Evolutionary conservation across 2,329 filamentous ascomycete species (phyloP).

Genomic region (Colletotrichum lini): DNA sequence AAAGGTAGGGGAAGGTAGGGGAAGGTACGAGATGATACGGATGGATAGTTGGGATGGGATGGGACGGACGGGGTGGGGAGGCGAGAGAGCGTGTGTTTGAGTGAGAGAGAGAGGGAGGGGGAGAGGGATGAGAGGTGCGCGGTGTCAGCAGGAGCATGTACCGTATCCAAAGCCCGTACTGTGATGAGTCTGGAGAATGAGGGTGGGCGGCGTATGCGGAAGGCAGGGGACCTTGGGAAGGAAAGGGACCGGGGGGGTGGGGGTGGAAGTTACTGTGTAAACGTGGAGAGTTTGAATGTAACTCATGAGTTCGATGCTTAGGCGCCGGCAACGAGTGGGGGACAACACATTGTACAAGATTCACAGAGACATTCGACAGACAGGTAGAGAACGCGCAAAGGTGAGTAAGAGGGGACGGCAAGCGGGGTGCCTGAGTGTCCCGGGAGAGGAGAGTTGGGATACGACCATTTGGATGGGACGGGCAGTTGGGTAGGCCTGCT

Average conservation of each 20-base stretch:
- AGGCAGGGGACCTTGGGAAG: constrained; percentile 15
- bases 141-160: constrained; percentile 27
- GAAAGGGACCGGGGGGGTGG: constrained; percentile 9
- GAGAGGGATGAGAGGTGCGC: neutral
- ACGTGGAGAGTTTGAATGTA: constrained; percentile 13
- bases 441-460: constrained; percentile 5
- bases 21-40: constrained; percentile 1
- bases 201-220: constrained; percentile 13
- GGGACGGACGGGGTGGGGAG: constrained; percentile 16
- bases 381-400: constrained; percentile 13
- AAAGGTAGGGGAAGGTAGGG: neutral
- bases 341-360: neutral
- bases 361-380: neutral
- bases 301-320: neutral
- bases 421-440: neutral
- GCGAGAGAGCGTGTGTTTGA: too few relatives aligned
- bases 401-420: neutral
- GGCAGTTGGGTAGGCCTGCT: constrained; percentile 2
- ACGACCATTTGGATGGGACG: neutral
- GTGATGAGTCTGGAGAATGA: constrained; percentile 16
- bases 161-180: neutral
- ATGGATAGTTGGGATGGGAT: constrained; percentile 19
- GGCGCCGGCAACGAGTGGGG: constrained; percentile 17
- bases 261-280: neutral
- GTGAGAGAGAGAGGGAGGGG: neutral